Evolutionary conservation across 2,329 filamentous ascomycete genomes (phyloP).

Genomic region (Penicillium olsonii): DNA sequence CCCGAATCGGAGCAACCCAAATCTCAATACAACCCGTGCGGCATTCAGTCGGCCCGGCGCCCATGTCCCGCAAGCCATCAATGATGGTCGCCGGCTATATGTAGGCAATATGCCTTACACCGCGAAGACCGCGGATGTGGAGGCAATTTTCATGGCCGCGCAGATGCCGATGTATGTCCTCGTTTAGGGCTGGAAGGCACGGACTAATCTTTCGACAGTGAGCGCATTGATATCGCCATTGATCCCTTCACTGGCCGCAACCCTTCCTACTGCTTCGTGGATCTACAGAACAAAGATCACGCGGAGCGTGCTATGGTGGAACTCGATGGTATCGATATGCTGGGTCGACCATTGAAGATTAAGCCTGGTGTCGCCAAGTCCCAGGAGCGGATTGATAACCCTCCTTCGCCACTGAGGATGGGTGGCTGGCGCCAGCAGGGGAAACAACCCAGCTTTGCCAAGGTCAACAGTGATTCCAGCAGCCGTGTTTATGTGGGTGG

Average conservation of each 20-base stretch:
- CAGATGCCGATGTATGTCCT: conserved; percentile 37
- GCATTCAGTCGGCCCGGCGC: conserved; percentile 33
- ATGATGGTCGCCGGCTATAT: conserved; percentile 51
- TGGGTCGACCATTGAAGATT: conserved; percentile 63
- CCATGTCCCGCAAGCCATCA: conserved; percentile 40
- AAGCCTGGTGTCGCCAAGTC: conserved; percentile 64
- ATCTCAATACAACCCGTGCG: conserved; percentile 31
- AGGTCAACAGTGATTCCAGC: conserved; percentile 38
- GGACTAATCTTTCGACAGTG: conserved; percentile 38
- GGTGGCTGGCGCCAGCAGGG: conserved; percentile 49
- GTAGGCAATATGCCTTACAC: conserved; percentile 59
- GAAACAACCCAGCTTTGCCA: conserved; percentile 37
- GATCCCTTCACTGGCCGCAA: conserved; percentile 69
- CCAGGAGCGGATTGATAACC: conserved; percentile 29
- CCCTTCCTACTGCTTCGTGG: conserved; percentile 74
- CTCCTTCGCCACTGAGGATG: conserved; percentile 29
- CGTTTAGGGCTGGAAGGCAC: conserved; percentile 3
- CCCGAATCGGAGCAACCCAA: conserved; percentile 14
- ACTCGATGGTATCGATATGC: conserved; percentile 57
- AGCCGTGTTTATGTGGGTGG: conserved; percentile 52
- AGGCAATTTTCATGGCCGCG: conserved; percentile 48
- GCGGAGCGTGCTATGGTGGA: conserved; percentile 60
- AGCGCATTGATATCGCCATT: conserved; percentile 67
- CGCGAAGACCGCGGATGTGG: conserved; percentile 54
- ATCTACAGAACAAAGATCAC: conserved; percentile 59